Evolutionary conservation across 345 rosid species (phyloP), one percentile per base, ranked within the genome.

Genomic region (Dipteronia sinensis): DNA sequence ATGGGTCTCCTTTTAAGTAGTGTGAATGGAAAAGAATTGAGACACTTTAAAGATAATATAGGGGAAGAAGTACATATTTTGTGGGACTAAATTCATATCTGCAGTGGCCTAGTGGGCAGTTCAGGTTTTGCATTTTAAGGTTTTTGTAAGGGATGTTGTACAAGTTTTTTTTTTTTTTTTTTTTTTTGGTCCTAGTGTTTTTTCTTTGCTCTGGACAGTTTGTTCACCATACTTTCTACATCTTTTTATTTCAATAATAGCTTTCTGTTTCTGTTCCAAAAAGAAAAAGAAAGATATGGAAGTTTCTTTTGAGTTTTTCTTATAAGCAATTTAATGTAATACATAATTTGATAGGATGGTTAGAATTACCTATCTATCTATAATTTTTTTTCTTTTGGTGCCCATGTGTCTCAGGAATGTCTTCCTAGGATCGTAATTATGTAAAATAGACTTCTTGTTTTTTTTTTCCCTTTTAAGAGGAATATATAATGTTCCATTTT

Each of bases 21-120:
- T 51, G n/a, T 44, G 72, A 34, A 49, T 42, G 25, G 72, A 68
- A 68, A 12, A 68, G 34, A 51, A 68, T 68, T 68, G n/a, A n/a
- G n/a, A n/a, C n/a, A n/a, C n/a, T 44, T 20, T 13, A 1, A 12
- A 22, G 6, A 51, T 51, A 15, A 51, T 51, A 51, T 51, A 46
- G 19, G 56, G 72, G 29, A 44, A 68, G 71, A 68, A 15, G 49
- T 47, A 7, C 10, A 69, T 46, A 53, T 47, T 22, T 46, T 69
- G 20, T n/a, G 27, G 20, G 20, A 23, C 20, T 46, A 23, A 55
- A 23, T 7, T 15, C 58, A 53, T 53, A 4, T 53, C n/a, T 53
- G 58, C n/a, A 53, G 58, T 17, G 0, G n/a, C 58, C 58, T 16
- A 16, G n/a, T n/a, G 58, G 58, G 55, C 19, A 12, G 55, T 49